phyloP scores from a whole-genome alignment of 176 grass and related monocot genomes.

The Oryza australiensis region DNA sequence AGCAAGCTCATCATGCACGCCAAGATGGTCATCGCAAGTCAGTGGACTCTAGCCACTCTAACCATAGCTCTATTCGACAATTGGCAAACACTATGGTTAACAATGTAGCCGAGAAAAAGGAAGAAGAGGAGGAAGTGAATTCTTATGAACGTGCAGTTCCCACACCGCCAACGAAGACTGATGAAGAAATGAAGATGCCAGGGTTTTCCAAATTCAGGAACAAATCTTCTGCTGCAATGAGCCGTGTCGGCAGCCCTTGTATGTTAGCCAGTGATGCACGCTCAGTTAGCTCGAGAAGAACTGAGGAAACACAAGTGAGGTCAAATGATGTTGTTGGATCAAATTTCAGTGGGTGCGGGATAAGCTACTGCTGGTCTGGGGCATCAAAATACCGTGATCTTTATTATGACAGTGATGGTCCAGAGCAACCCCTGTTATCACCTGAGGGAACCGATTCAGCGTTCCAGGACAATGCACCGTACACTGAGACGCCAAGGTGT shows the following conservation, averaged over 20 bases:
- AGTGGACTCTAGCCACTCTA: constrained; percentile 59
- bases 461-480: constrained; percentile 56
- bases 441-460: constrained; percentile 56
- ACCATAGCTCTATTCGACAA: constrained; percentile 43
- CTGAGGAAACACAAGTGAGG: constrained; percentile 64
- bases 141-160: constrained; percentile 50
- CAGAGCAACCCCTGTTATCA: constrained; percentile 77
- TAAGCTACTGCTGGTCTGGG: constrained; percentile 98
- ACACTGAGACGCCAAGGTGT: constrained; percentile 70
- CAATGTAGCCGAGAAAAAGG: constrained; percentile 53
- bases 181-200: constrained; percentile 45
- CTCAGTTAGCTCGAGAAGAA: constrained; percentile 62
- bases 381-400: constrained; percentile 73
- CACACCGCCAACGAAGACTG: constrained; percentile 39
- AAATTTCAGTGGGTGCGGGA: constrained; percentile 94
- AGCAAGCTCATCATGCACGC: constrained; percentile 57
- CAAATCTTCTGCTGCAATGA: constrained; percentile 63
- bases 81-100: constrained; percentile 51
- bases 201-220: constrained; percentile 48
- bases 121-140: constrained; percentile 70
- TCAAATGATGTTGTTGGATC: constrained; percentile 85
- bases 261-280: constrained; percentile 68
- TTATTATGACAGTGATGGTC: constrained; percentile 86
- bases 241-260: constrained; percentile 70
- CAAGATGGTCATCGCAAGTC: constrained; percentile 61